Evolutionary conservation across 257 asterid species (phyloP), one percentile per base, ranked within the genome.

Genomic region (Solanum verrucosum): DNA sequence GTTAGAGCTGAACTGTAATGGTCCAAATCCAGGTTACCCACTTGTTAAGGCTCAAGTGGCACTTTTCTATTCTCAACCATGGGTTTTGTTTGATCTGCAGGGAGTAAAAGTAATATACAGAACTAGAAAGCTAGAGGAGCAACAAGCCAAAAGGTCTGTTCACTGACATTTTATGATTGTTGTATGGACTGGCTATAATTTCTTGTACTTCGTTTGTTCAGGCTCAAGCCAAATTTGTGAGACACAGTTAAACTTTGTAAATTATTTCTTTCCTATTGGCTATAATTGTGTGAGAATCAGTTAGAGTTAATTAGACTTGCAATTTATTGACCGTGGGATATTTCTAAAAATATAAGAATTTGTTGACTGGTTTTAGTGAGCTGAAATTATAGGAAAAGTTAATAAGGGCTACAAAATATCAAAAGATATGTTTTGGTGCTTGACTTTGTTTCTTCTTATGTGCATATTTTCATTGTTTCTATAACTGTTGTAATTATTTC

Each of bases 81-180:
- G 70, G 85, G 25, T 79, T 79, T 81, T 88, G 77, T 59, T 60
- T 75, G 73, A 73, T 85, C 84, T 91, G 88, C 95, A 96, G 99
- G 98, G 98, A 56, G 99, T 96, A 89, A 94, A 93, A 94, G 95
- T 96, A 89, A 91, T 96, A 77, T 95, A 95, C 94, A 93, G 99
- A 93, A 96, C 98, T 88, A 95, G 92, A 91, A 98, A 96, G 90
- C 98, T 96, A 56, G 99, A 96, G 93, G 98, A 95, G 92, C 95
- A 93, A 89, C 99, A 96, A 90, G 98, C 99, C 86, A 95, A 89
- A 91, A 96, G 99, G 99, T 96, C 88, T 38, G 73, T 84, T 33
- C 60, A 67, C 85, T 89, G 42, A 81, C 85, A 49, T 29, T 81
- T 81, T 49, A 11, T 81, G 42, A 29, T 81, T 49, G 85, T 81